A percentile compares a stretch with the other conserved stretches of the same genome.
Conservation (phyloP, 2,329 filamentous ascomycete species). For the Hansfordia pulvinata region DNA sequence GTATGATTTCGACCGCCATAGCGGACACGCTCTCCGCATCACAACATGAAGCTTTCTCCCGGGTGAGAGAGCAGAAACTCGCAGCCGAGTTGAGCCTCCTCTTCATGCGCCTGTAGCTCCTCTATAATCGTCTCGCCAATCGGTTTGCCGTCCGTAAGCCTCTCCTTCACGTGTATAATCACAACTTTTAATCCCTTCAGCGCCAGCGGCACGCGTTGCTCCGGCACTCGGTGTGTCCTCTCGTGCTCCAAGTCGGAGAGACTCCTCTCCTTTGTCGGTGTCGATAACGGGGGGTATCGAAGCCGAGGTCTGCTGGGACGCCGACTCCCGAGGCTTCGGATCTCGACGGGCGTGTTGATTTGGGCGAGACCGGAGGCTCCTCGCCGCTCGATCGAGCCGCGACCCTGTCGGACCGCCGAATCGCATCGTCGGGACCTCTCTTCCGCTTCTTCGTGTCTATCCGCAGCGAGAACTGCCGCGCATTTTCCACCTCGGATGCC, state of each 20-base stretch:
- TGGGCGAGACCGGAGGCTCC: slow-evolving; percentile 39
- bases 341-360: slow-evolving; percentile 22
- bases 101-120: slow-evolving; percentile 55
- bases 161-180: slow-evolving; percentile 91
- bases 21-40: no score
- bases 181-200: slow-evolving; percentile 67
- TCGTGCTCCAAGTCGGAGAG: no score
- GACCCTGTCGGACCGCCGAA: slow-evolving; percentile 5
- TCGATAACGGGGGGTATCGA: slow-evolving; percentile 28
- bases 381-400: slow-evolving; percentile 8
- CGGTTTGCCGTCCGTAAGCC: slow-evolving; percentile 54
- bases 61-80: slow-evolving; percentile 60
- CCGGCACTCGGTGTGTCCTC: slow-evolving; percentile 3
- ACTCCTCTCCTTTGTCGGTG: slow-evolving; percentile 33
- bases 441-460: slow-evolving; percentile 49
- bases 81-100: slow-evolving; percentile 56
- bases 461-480: slow-evolving; percentile 23
- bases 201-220: slow-evolving; percentile 22
- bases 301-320: slow-evolving; percentile 5
- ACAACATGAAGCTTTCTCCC: slow-evolving; percentile 47
- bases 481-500: slow-evolving; percentile 54
- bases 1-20: no score
- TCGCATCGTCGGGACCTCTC: slow-evolving; percentile 27
- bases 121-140: slow-evolving; percentile 53
- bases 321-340: no score